phyloP scores from a whole-genome alignment of 495 filamentous ascomycete genomes.

The Aspergillus bridgeri region DNA sequence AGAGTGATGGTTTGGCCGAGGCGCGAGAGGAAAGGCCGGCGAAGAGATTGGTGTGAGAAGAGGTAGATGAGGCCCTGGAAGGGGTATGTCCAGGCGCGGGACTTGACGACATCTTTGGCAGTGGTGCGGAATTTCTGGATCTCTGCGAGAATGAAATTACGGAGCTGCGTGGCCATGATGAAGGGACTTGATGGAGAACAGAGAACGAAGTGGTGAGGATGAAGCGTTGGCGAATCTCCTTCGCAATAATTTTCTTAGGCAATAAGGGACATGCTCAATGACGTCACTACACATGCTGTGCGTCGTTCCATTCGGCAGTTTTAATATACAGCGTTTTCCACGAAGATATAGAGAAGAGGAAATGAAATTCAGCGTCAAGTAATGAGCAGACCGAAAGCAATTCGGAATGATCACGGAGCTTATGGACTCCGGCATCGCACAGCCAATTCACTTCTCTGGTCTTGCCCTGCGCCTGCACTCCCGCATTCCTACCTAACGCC shows the following conservation, averaged over 20 bases:
- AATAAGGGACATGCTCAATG: not conserved
- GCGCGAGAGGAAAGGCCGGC: constrained; percentile 65
- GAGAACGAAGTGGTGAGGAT: no score
- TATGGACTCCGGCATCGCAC: not conserved
- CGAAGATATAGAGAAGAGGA: not conserved
- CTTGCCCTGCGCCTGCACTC: constrained; percentile 7
- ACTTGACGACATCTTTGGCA: constrained; percentile 61
- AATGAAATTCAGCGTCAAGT: not conserved
- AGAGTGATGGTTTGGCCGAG: constrained; percentile 67
- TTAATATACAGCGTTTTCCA: not conserved
- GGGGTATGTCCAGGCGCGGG: constrained; percentile 81
- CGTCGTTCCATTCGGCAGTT: not conserved
- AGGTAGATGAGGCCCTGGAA: constrained; percentile 82
- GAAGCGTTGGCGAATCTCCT: not conserved
- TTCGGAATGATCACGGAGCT: not conserved
- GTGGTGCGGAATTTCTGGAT: constrained; percentile 39
- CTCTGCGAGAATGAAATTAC: constrained; percentile 41
- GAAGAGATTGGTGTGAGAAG: constrained; percentile 40
- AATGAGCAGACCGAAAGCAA: not conserved
- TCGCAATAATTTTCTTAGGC: not conserved
- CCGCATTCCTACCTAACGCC: constrained; percentile 30
- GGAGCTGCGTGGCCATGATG: constrained; percentile 43
- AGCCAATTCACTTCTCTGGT: not conserved
- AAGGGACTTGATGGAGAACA: not conserved
- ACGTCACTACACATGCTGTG: not conserved